These are phyloP conservation scores for Coemansia sp. DNA, from an alignment of 192 early-diverging fungal species.

Conservation along the genomic window DNA sequence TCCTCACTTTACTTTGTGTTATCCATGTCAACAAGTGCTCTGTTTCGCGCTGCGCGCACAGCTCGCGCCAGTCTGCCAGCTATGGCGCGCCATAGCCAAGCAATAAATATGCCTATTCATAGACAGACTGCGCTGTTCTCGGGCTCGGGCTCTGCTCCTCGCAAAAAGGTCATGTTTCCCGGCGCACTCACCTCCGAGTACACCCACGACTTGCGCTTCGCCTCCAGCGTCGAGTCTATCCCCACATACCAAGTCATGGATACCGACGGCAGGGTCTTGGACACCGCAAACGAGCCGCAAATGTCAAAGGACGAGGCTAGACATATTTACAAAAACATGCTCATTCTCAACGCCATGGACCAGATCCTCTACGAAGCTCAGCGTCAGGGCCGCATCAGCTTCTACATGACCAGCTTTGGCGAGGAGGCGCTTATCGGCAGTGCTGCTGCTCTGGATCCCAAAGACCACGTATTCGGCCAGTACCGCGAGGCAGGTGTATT, in stretches of 20 bases:
- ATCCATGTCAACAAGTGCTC: not conserved
- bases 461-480: constrained; percentile 96
- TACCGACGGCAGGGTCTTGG: constrained; percentile 76
- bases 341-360: constrained; percentile 91
- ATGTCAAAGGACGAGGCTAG: constrained; percentile 74
- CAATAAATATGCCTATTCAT: not conserved
- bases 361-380: constrained; percentile 96
- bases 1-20: not conserved
- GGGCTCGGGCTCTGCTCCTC: constrained; percentile 13
- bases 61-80: not conserved
- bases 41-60: not conserved
- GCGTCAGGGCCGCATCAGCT: constrained; percentile 95
- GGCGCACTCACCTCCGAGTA: constrained; percentile 67
- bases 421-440: constrained; percentile 95
- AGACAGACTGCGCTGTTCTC: constrained; percentile 18
- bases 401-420: constrained; percentile 99
- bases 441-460: constrained; percentile 81
- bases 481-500: constrained; percentile 96
- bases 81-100: not conserved
- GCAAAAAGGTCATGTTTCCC: constrained; percentile 67
- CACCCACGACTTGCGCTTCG: constrained; percentile 65
- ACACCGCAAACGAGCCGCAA: constrained; percentile 63
- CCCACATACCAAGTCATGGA: constrained; percentile 96
- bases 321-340: constrained; percentile 90
- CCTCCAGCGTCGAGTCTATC: constrained; percentile 67